These are phyloP conservation scores for Globisporangium orthogonon DNA, from an alignment of 352 stramenopile genomes.

Conservation along the genomic window DNA sequence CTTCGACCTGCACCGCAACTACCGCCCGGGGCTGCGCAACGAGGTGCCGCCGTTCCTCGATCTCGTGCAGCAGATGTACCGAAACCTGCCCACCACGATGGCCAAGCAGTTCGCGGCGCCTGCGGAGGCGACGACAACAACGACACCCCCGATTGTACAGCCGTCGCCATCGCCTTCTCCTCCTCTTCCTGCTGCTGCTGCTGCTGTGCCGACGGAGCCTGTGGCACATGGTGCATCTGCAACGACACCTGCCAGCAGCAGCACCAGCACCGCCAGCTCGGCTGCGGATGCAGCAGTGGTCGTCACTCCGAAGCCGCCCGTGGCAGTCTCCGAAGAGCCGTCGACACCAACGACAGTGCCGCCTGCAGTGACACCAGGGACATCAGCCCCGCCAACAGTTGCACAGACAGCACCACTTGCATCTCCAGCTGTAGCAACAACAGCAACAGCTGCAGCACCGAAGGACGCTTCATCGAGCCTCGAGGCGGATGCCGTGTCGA, in stretches of 20 bases:
- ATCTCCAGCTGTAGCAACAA: not conserved
- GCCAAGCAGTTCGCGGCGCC: constrained; percentile 78
- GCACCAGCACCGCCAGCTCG: not conserved
- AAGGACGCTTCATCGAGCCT: not conserved
- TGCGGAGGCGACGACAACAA: constrained; percentile 18
- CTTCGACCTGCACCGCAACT: constrained; percentile 97
- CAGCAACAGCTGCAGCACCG: not conserved
- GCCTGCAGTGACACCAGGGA: constrained; percentile 12
- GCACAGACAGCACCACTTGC: not conserved
- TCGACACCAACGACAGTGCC: constrained; percentile 16
- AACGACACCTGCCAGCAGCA: not conserved
- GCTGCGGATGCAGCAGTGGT: constrained; percentile 8
- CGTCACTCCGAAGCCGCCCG: constrained; percentile 2
- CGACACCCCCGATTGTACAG: not conserved
- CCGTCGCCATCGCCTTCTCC: constrained; percentile 1
- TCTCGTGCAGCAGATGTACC: constrained; percentile 89
- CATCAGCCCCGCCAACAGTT: not conserved
- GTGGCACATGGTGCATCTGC: not conserved
- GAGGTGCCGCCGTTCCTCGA: constrained; percentile 89
- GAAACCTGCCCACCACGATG: constrained; percentile 77
- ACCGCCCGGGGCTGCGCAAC: constrained; percentile 83
- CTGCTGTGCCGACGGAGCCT: not conserved
- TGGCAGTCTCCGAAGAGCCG: not conserved
- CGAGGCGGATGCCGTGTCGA: constrained; percentile 11
- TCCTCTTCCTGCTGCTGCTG: not conserved